These are phyloP conservation scores for Coemansia sp. DNA, from an alignment of 192 early-diverging fungal genomes.

Conservation along the genomic window DNA sequence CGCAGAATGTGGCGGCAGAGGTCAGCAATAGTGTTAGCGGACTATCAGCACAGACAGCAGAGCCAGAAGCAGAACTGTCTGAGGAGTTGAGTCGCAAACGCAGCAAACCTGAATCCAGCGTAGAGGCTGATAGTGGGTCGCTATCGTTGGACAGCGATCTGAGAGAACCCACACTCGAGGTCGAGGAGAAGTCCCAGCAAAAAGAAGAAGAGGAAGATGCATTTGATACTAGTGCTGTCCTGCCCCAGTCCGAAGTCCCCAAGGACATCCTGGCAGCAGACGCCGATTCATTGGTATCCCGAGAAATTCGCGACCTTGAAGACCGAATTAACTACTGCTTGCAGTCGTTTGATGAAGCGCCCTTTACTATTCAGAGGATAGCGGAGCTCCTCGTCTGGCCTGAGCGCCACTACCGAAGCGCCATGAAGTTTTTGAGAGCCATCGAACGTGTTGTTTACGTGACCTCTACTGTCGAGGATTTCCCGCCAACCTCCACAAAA, in stretches of 20 bases:
- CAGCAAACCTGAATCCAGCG: background rate
- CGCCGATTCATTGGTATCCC: background rate
- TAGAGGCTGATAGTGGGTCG: background rate
- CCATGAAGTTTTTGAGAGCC: conserved; percentile 47
- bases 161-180: background rate
- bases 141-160: background rate
- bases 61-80: background rate
- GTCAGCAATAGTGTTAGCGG: background rate
- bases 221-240: background rate
- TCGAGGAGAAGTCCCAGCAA: background rate
- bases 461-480: conserved; percentile 52
- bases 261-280: conserved; percentile 1
- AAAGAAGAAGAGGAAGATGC: background rate
- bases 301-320: conserved; percentile 39
- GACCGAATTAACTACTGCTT: conserved; percentile 42
- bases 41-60: background rate
- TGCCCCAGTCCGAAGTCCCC: conserved; percentile 3
- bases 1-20: background rate
- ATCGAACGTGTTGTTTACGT: conserved; percentile 50
- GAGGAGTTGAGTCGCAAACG: conserved; percentile 9
- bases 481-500: conserved; percentile 16
- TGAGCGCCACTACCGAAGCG: conserved; percentile 45
- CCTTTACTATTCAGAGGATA: conserved; percentile 54
- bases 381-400: conserved; percentile 46
- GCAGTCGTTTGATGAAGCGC: conserved; percentile 50